Base-by-base conservation (phyloP, 1,284 basidiomycete genomes). In the Peniophora sp. region DNA sequence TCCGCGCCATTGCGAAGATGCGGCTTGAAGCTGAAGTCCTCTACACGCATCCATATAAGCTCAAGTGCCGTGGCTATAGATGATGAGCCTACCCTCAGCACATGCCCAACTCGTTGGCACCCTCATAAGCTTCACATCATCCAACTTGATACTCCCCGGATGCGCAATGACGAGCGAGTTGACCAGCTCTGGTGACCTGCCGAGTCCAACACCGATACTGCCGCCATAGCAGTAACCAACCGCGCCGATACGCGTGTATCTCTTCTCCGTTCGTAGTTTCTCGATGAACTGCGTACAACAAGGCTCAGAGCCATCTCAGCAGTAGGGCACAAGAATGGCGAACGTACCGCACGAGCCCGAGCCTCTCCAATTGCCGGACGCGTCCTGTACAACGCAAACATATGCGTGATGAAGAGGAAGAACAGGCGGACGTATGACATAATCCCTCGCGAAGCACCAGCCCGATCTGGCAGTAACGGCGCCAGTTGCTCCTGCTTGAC, bases 211-310 rank as follows among this genome's bases (percentile, higher is more conserved):
- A 20, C 65, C 67, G 0, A 70, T 60, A 3, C 67, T 52, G 9
- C 77, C 85, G 6, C 85, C 85, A 54, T 72, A 83, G 60, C 85
- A 86, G 63, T 81, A 86, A 2, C 85, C 85, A 32, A 83, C 71
- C 2, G 74, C 77, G 2, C 83, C 83, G 45, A 88, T 59, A 48
- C 74, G 77, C 35, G 72, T 68, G 58, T 85, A 84, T 24, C 73
- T 69, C 56, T 76, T 78, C 53, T 79, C 71, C 9, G 65, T 65
- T 51, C 72, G 70, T 12, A 85, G 56, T 47, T 71, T 67, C 35
- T 63, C 53, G 17, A 41, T 41, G 38, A 41, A 41, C 38, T 41
- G n/a, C 5, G 38, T 5, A 36, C 34, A 10, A n/a, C 34, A n/a
- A n/a, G 34, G 34, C n/a, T n/a, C n/a, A n/a, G n/a, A n/a, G n/a